Base-by-base conservation (phyloP, 2,329 filamentous ascomycete species). In the Chrysosporium queenslandicum region DNA sequence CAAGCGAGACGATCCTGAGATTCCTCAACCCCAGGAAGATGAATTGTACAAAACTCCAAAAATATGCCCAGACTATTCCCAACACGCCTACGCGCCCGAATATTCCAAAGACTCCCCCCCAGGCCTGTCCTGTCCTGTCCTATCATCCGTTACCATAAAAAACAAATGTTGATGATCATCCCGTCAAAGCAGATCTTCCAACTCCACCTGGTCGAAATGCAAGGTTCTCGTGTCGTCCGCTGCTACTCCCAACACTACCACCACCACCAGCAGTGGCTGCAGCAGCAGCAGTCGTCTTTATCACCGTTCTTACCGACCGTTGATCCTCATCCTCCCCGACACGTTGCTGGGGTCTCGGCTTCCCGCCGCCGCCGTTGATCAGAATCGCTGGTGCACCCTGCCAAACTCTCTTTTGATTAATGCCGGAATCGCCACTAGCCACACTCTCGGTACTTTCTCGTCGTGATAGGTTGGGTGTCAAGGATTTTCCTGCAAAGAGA, bases 371-470 rank as follows among this genome's bases (percentile, higher is more conserved):
- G 18, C 49, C 49, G 41, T 52, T 45, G 41, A 46, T 37, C 40
- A 52, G 30, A 37, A 46, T 39, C 8, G 49, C 30, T 29, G 49
- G 40, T 20, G 20, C 23, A 27, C 40, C 40, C 29, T 52, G 49
- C n/a, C 32, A 18, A 45, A 52, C n/a, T 37, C 37, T 52, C n/a
- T 46, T 52, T 32, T 52, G 49, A 37, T 36, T 45, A 37, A 46
- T 7, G 6, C 25, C 30, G 9, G 40, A 45, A 27, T 53, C 27
- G 41, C 36, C 51, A 25, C 54, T 55, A 45, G 54, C 50, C 32
- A 55, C 45, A 54, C 70, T 73, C 36, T 72, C 70, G 51, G 66
- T 61, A 54, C 71, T 74, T 5, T 60, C 63, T 23, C 67, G 65
- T 18, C 71, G 64, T 16, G 70, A 70, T 16, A 68, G 39, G 30